Evolutionary conservation across 805 yeast genomes (phyloP).

Genomic region (Lipomyces anomalus): DNA sequence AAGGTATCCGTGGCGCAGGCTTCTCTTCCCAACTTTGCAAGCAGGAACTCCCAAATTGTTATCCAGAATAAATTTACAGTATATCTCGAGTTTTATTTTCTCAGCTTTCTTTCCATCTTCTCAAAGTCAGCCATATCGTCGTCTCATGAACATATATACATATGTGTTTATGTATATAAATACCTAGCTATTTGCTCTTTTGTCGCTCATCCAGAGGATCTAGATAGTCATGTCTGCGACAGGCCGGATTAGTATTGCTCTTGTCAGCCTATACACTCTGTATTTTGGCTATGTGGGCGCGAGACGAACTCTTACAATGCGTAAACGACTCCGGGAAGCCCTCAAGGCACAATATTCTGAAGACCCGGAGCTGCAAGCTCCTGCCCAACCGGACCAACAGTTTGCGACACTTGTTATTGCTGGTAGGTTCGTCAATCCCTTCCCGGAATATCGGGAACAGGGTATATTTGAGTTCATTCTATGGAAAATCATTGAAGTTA

Average conservation of each 20-base stretch:
- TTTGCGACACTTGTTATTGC: slow-evolving; percentile 29
- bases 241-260: slow-evolving; percentile 6
- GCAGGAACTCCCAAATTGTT: background rate
- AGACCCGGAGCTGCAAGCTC: slow-evolving; percentile 14
- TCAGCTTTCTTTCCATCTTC: background rate
- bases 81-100: background rate
- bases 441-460: slow-evolving; percentile 82
- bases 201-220: background rate
- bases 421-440: slow-evolving; percentile 88
- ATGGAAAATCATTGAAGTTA: slow-evolving; percentile 65
- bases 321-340: slow-evolving; percentile 10
- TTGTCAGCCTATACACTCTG: slow-evolving; percentile 12
- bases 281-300: slow-evolving; percentile 13
- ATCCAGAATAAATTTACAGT: background rate
- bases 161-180: background rate
- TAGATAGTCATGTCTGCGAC: slow-evolving; percentile 5
- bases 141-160: background rate
- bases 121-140: background rate
- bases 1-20: background rate
- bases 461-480: slow-evolving; percentile 78
- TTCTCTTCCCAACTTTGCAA: background rate
- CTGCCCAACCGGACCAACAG: slow-evolving; percentile 20
- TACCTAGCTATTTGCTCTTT: background rate
- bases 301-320: slow-evolving; percentile 9
- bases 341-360: slow-evolving; percentile 7